Evolutionary conservation across 2,329 filamentous ascomycete genomes (phyloP), one percentile per base, ranked within the genome.

Genomic region (Verticillium nonalfalfae): DNA sequence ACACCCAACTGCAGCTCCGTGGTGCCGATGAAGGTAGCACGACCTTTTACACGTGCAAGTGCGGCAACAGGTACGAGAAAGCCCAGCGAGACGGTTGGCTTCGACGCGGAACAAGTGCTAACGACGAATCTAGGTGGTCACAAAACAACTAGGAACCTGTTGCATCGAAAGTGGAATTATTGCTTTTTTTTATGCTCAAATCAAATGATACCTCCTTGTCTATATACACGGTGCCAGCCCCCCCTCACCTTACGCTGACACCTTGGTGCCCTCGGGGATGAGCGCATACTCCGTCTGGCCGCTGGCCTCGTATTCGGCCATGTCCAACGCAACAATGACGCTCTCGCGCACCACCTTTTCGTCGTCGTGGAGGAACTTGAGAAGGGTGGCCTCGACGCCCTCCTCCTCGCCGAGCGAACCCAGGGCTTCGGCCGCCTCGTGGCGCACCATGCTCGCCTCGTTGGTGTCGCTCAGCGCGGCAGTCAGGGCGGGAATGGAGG

Each of bases 21-120:
- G 88, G 93, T 80, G 95, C 94, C 60, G 95, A 99, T 74, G 94
- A 98, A 85, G 95, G 95, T 64, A 91, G 89, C 66, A 97, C 94
- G 0, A 86, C 97, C 60, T 96, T 97, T 71, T 97, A 92, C 77
- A 89, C 83, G 63, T 97, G 93, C 77, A 87, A 93, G 62, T 97
- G 93, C 73, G 91, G 91, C 62, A 81, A 91, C 76, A 93, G 90
- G 89, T 93, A 84, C 68, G 87, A 75, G 39, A 5, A 21, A 55
- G 26, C 26, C 26, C 26, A 31, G 26, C 26, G 26, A 4, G 26
- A 31, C 26, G 26, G 26, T 31, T 5, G 26, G 26, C 26, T 2
- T 31, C 26, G 26, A 31, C 3, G 26, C 26, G 26, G 26, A 31
- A 31, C 4, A 31, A 5, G 26, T 52, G 18, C n/a, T 18, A 7